Conservation (phyloP, 805 yeast species). For the Kodamaea fukazawae region DNA sequence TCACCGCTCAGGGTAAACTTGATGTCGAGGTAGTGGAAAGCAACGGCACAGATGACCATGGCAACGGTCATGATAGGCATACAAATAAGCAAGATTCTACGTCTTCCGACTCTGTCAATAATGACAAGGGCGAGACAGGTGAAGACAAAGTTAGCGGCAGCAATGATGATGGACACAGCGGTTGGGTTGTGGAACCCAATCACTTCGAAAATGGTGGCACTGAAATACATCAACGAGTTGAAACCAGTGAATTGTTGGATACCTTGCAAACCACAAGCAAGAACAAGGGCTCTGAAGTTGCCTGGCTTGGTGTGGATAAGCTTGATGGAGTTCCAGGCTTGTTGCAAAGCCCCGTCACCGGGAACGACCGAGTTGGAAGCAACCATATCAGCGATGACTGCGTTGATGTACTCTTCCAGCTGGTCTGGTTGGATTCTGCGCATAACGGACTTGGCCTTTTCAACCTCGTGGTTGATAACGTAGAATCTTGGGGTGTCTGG, state of each 20-base stretch:
- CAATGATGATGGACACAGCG: slow-evolving; percentile 91
- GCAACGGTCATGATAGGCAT: slow-evolving; percentile 82
- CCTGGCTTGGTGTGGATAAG: slow-evolving; percentile 68
- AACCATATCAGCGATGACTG: slow-evolving; percentile 66
- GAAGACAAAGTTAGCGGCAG: slow-evolving; percentile 91
- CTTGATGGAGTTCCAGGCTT: slow-evolving; percentile 58
- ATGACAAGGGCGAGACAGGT: slow-evolving; percentile 82
- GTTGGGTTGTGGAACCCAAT: slow-evolving; percentile 87
- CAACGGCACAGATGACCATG: slow-evolving; percentile 78
- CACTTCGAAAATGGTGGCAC: slow-evolving; percentile 86
- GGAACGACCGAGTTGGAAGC: slow-evolving; percentile 42
- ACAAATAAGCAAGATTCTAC: slow-evolving; percentile 74
- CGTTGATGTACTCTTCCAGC: slow-evolving; percentile 59
- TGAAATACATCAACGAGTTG: slow-evolving; percentile 93
- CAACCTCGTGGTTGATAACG: slow-evolving; percentile 64
- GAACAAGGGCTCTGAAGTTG: slow-evolving; percentile 82
- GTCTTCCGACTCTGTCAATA: slow-evolving; percentile 86
- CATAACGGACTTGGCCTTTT: slow-evolving; percentile 66
- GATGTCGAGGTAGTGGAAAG: slow-evolving; percentile 81
- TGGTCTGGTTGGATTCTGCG: slow-evolving; percentile 61
- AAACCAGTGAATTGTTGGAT: slow-evolving; percentile 97
- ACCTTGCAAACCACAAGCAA: slow-evolving; percentile 93
- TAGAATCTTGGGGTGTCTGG: slow-evolving; percentile 96
- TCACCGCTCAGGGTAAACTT: slow-evolving; percentile 49
- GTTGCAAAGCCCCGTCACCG: slow-evolving; percentile 41